A percentile compares a stretch with the other conserved stretches of the same genome.
Conservation (phyloP, 306 rosid species). For the Mucuna pruriens region DNA sequence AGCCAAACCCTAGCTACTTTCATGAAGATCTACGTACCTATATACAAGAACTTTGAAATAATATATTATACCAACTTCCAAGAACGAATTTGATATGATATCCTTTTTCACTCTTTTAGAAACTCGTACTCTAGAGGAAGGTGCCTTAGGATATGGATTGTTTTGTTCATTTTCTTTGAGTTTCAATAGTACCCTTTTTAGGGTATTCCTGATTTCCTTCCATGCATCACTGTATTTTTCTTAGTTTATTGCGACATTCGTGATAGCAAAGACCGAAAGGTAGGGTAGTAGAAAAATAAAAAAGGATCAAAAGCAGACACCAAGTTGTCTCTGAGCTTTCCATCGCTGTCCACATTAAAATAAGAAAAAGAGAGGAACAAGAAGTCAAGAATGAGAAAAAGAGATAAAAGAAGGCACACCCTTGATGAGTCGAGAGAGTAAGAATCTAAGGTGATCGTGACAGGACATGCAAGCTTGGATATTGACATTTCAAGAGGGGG, state of each 20-base stretch:
- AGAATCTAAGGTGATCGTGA: conserved; percentile 64
- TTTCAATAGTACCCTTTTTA: neutral
- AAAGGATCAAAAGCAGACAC: conserved; percentile 6
- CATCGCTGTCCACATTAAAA: conserved; percentile 24
- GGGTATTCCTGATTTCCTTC: neutral
- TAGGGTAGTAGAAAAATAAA: neutral
- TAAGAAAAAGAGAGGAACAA: conserved; percentile 29
- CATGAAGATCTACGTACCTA: conserved; percentile 4
- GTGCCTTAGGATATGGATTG: conserved; percentile 8
- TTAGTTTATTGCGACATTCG: neutral
- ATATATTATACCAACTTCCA: neutral
- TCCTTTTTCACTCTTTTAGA: conserved; percentile 25
- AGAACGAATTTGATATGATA: conserved; percentile 14
- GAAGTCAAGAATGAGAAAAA: conserved; percentile 15
- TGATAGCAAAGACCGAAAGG: neutral
- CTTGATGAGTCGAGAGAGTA: conserved; percentile 42
- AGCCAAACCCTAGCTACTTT: conserved; percentile 22
- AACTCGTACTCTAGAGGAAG: neutral
- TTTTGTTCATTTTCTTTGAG: conserved; percentile 12
- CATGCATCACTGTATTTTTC: neutral
- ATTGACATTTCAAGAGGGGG: conserved; percentile 59
- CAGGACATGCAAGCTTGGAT: conserved; percentile 61
- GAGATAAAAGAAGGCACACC: neutral
- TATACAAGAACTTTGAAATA: neutral
- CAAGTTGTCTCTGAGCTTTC: conserved; percentile 15